Evolutionary conservation across 108 stramenopile genomes (phyloP).

Genomic region (Cylindrotheca closterium): DNA sequence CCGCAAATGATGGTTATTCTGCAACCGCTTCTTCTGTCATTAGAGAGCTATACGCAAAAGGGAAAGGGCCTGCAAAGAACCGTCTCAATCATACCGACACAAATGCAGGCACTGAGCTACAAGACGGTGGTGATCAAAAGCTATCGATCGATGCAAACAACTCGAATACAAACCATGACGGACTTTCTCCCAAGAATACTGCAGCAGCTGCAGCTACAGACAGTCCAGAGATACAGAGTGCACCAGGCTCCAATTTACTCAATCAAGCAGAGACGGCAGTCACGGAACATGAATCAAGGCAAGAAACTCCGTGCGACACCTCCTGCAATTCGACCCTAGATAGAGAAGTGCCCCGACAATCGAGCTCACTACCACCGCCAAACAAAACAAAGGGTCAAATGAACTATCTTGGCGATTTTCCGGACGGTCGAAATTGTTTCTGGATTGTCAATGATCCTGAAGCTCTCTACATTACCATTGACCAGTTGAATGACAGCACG

Average conservation of each 20-base stretch:
- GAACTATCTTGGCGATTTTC: conserved; percentile 17
- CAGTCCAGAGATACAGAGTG: too few species aligned
- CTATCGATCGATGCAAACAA: neutral
- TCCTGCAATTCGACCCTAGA: neutral
- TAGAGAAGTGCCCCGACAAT: neutral
- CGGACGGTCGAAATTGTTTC: conserved; percentile 23
- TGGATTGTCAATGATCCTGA: conserved; percentile 24
- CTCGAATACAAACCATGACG: neutral
- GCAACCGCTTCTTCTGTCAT: neutral
- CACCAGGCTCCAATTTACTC: neutral
- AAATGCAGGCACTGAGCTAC: neutral
- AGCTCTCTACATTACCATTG: conserved; percentile 14
- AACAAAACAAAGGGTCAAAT: neutral
- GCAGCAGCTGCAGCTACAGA: neutral
- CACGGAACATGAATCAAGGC: too few species aligned
- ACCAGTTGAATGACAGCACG: neutral
- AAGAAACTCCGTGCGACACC: neutral
- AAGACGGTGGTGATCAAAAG: neutral
- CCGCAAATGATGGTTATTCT: neutral
- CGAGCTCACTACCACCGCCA: neutral
- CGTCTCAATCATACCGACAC: neutral
- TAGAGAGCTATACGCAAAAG: neutral
- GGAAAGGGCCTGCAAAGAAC: neutral
- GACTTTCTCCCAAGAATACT: neutral
- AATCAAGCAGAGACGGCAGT: neutral